Evolutionary conservation across 1,139 yeast genomes (phyloP), one percentile per base, ranked within the genome.

Genomic region (Wickerhamomyces sp.): DNA sequence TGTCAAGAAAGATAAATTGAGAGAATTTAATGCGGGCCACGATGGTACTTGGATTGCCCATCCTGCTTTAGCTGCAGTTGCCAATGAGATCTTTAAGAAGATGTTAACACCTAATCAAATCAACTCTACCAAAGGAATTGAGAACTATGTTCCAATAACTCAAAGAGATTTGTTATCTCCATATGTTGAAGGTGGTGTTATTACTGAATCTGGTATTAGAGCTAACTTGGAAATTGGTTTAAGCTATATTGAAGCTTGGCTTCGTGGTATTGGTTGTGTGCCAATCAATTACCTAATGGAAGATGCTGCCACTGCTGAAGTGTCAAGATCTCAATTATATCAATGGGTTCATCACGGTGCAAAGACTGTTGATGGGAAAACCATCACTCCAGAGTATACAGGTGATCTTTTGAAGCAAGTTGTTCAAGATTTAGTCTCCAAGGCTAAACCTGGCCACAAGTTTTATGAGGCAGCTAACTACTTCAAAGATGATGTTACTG

Each of bases 271-370:
- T 49, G 92, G 92, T 19, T 81, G 89, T 68, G 89, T 84, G 44
- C 90, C 94, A 54, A 82, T 84, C 64, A 81, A 83, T 70, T 80
- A 74, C 62, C 71, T 83, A 65, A 84, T 84, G 94, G 94, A 84
- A 66, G 92, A 84, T 57, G 92, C 92, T 40, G 92, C 92, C 36
- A 84, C 92, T 43, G 92, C 92, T 40, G 94, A 84, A 63, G 92
- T 84, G 30, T 82, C 90, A 26, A 78, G 94, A 62, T 76, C 87
- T 30, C 89, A 82, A 65, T 73, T 84, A 54, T 80, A 85, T 78
- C 90, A 84, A 63, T 84, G 92, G 92, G 88, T 83, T 46, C 79
- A 79, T 50, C 92, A 84, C 60, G 81, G 81, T 42, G 79, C 77
- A 40, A 65, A 63, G 50, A 81, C 90, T 37, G 76, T 74, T 49